phyloP scores from a whole-genome alignment of 345 rosid species.

The Lumnitzera racemosa region DNA sequence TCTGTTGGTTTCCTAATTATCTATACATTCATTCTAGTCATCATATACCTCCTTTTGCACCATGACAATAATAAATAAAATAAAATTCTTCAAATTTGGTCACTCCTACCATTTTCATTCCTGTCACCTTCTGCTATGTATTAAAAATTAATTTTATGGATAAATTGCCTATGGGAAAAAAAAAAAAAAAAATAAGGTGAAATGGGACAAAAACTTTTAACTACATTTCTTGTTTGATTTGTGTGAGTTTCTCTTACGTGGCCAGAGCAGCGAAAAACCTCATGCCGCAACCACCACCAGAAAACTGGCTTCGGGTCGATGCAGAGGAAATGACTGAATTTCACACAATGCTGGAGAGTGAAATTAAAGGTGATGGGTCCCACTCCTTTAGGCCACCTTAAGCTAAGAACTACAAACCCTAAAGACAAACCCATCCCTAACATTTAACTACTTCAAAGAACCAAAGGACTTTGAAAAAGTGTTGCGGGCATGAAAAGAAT shows the following conservation, averaged over 20 bases:
- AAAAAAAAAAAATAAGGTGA: too few relatives aligned
- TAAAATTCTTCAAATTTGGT: too few relatives aligned
- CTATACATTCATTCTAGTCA: too few relatives aligned
- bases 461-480: constrained; percentile 46
- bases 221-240: too few relatives aligned
- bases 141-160: too few relatives aligned
- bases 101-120: too few relatives aligned
- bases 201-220: too few relatives aligned
- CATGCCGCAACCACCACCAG: constrained; percentile 11
- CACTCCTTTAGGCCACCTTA: constrained; percentile 48
- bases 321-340: background rate
- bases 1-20: too few relatives aligned
- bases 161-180: too few relatives aligned
- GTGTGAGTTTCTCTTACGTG: background rate
- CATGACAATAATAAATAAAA: too few relatives aligned
- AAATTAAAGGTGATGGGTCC: constrained; percentile 48
- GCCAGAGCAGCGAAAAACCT: constrained; percentile 11
- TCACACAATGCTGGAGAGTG: constrained; percentile 16
- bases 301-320: constrained; percentile 12
- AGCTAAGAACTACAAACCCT: constrained; percentile 39
- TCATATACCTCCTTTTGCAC: too few relatives aligned
- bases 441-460: constrained; percentile 64
- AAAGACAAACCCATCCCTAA: constrained; percentile 57
- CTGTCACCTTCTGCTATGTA: too few relatives aligned
- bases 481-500: constrained; percentile 47